Percentiles rank a stretch among this genome's conserved stretches.
Evolutionary conservation across 805 yeast genomes (phyloP).

Genomic region (Ogataea methanolica): DNA sequence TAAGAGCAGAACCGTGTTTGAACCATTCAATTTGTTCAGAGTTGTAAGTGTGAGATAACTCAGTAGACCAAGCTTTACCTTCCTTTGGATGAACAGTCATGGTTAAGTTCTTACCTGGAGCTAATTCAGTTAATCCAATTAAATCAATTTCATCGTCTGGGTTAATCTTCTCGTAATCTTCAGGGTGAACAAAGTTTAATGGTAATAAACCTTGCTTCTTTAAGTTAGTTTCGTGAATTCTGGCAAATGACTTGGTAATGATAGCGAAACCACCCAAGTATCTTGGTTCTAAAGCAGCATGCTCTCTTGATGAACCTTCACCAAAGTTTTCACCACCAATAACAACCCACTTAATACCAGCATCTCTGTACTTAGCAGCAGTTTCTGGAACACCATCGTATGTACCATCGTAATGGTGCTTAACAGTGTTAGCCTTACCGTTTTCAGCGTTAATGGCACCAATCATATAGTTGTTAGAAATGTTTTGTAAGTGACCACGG

Average conservation of each 20-base stretch:
- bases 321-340: slow-evolving; percentile 98
- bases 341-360: slow-evolving; percentile 93
- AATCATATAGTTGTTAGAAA: slow-evolving; percentile 98
- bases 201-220: slow-evolving; percentile 99
- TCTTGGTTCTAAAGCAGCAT: slow-evolving; percentile 99
- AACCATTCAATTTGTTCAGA: slow-evolving; percentile 97
- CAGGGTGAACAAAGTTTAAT: slow-evolving; percentile 84
- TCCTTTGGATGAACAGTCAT: slow-evolving; percentile 69
- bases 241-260: slow-evolving; percentile 95
- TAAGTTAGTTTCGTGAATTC: slow-evolving; percentile 99
- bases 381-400: slow-evolving; percentile 96
- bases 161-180: slow-evolving; percentile 90
- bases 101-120: slow-evolving; percentile 89
- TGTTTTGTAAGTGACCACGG: slow-evolving; percentile 99
- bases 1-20: slow-evolving; percentile 98
- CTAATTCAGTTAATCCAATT: slow-evolving; percentile 73
- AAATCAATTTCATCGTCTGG: slow-evolving; percentile 88
- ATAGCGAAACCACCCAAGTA: slow-evolving; percentile 98
- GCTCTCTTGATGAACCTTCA: slow-evolving; percentile 99
- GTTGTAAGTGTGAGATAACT: slow-evolving; percentile 95
- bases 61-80: slow-evolving; percentile 84
- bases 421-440: slow-evolving; percentile 87
- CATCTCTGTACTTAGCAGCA: slow-evolving; percentile 90
- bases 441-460: slow-evolving; percentile 98
- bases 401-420: slow-evolving; percentile 87